phyloP scores from a whole-genome alignment of 225 moss, liverwort and hornwort genomes.

The Climacium dendroides region DNA sequence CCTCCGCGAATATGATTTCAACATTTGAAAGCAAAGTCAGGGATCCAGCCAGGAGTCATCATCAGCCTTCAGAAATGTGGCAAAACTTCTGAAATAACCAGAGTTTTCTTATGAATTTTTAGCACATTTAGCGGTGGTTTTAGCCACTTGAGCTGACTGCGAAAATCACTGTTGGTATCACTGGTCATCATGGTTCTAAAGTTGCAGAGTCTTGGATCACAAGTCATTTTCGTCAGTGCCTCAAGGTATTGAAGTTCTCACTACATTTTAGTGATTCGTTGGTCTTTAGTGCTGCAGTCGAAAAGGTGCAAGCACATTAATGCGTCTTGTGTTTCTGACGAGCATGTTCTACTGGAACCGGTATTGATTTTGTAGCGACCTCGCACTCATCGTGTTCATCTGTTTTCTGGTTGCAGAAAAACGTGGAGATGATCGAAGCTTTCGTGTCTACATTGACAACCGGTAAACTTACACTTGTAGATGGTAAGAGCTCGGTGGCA shows the following conservation, averaged over 20 bases:
- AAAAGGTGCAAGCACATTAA: neutral
- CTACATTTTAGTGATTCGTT: neutral
- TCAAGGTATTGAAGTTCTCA: neutral
- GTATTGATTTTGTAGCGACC: neutral
- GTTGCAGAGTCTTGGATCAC: neutral
- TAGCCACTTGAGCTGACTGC: neutral
- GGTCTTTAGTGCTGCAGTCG: neutral
- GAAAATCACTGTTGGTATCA: neutral
- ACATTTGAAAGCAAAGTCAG: neutral
- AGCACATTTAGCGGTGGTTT: neutral
- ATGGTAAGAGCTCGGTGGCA: neutral
- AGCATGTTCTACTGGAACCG: neutral
- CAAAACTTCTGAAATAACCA: neutral
- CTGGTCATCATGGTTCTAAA: neutral
- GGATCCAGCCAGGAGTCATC: neutral
- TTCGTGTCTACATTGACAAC: slow-evolving; percentile 20
- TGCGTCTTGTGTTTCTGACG: neutral
- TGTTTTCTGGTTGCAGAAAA: slow-evolving; percentile 1
- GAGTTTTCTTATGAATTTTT: neutral
- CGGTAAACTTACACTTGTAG: neutral
- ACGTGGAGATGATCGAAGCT: slow-evolving; percentile 2
- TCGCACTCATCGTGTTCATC: neutral
- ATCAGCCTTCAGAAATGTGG: neutral
- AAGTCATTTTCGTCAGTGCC: neutral
- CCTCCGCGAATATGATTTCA: too few relatives aligned